These are phyloP conservation scores for Crassisporium funariophilum DNA, from an alignment of 768 basidiomycete species.

Conservation along the genomic window DNA sequence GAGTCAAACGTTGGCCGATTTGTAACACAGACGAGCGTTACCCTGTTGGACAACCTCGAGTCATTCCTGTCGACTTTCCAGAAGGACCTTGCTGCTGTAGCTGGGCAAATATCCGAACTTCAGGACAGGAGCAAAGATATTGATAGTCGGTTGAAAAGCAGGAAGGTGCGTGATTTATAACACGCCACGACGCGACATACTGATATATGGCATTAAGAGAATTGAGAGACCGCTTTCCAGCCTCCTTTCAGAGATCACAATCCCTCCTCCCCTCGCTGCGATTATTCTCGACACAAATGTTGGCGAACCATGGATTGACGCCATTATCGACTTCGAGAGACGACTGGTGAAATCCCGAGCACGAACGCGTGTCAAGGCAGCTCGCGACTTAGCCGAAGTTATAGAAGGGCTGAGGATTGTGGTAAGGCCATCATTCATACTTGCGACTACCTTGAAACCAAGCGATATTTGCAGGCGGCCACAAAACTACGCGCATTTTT, in stretches of 20 bases:
- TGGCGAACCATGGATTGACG: constrained; percentile 84
- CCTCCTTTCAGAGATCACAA: constrained; percentile 76
- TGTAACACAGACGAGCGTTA: constrained; percentile 72
- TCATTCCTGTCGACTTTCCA: constrained; percentile 95
- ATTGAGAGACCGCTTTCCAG: constrained; percentile 87
- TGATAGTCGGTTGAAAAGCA: constrained; percentile 80
- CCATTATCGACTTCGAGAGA: constrained; percentile 79
- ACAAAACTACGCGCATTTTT: constrained; percentile 89
- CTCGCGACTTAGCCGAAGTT: constrained; percentile 79
- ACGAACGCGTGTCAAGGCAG: constrained; percentile 84
- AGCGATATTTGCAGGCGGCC: constrained; percentile 73
- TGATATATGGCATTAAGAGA: constrained; percentile 48
- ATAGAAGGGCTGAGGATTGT: constrained; percentile 87
- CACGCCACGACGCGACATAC: constrained; percentile 1
- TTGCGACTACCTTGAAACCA: neutral
- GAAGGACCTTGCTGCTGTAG: constrained; percentile 90
- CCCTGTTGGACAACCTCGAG: constrained; percentile 84
- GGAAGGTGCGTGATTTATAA: constrained; percentile 59
- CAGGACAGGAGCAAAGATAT: constrained; percentile 91
- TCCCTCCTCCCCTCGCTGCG: constrained; percentile 78
- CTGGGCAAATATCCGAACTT: constrained; percentile 93
- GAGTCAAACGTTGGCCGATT: constrained; percentile 6
- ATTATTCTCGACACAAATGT: constrained; percentile 85
- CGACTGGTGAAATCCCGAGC: constrained; percentile 68
- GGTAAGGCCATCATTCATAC: constrained; percentile 45